Evolutionary conservation across 306 rosid species (phyloP), one percentile per base, ranked within the genome.

Genomic region (Gillenia trifoliata): DNA sequence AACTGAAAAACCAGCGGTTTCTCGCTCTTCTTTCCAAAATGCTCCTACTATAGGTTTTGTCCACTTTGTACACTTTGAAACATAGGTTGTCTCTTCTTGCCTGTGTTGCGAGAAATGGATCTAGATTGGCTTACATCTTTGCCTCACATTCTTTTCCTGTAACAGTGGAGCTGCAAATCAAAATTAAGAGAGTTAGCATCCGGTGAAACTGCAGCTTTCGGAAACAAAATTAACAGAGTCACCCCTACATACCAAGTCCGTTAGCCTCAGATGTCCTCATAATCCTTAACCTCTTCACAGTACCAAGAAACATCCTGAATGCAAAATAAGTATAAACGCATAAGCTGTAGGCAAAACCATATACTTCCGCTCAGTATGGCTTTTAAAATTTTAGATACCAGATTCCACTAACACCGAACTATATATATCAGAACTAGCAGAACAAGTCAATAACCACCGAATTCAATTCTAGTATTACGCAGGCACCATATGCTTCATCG

Each of bases 201-300:
- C 15, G 10, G 50, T 20, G 10, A 23, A 36, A 68, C 12, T 22
- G 68, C 47, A 11, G 75, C 69, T 67, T 30, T 63, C 30, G 26
- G 69, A 71, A 55, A 12, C 20, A 49, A 13, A 49, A 4, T 4
- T n/a, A 29, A 77, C 71, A 34, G 43, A 34, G 43, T 71, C 33
- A 70, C 55, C 68, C 79, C 69, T 77, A 40, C 89, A 72, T 85
- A 90, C 92, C 92, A 69, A 87, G 92, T 82, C 94, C 93, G 66
- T 87, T 88, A 56, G 89, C 93, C 82, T 92, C 96, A 34, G 89
- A 80, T 50, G 88, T 86, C 82, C 88, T 90, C 96, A 94, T 94
- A 62, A 94, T 90, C 86, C 96, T 83, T 33, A 92, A 89, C 88
- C 98, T 86, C 96, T 86, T 92, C 79, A 90, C 93, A 0, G 97